Evolutionary conservation across 805 yeast genomes (phyloP), one percentile per base, ranked within the genome.

Genomic region (Candida xiaguanensis): DNA sequence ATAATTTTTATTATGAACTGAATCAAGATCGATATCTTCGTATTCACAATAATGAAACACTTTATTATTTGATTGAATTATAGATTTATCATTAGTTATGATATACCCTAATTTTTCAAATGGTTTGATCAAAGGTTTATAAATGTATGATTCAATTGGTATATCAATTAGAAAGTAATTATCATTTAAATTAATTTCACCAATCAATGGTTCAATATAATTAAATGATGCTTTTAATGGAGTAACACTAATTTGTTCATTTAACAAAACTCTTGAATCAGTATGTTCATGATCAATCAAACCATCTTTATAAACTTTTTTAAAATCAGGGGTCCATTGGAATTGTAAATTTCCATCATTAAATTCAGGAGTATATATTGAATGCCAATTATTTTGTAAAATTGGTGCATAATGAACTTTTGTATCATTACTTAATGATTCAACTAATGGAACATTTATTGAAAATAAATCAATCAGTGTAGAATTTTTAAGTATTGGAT

Each of bases 11-110:
- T 73, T 66, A 17, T 66, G 57, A 24, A 82, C 51, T 43, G 74
- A 58, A 49, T 90, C 97, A 53, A 89, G 75, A 52, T 90, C 85
- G 16, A 89, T 61, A 34, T 85, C 88, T 56, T 91, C 99, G 58
- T 91, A 91, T 39, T 91, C 98, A 14, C 88, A 90, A 57, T 79
- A 89, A 43, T 88, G 96, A 50, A 86, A 80, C 0, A 78, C 59
- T 44, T 70, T 75, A 0, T 43, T 44, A 2, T 45, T 44, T 9
- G 44, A 19, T 28, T 60, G 63, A 8, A 57, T 46, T 2, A 56
- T 47, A 3, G 73, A 50, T 8, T 11, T 26, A 12, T 34, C 30
- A 13, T 17, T 13, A 3, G 52, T 41, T 9, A 69, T 47, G 1
- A 54, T 48, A 13, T 44, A 42, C 5, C 48, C 52, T 28, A 38